Percentiles rank a stretch among this genome's conserved stretches.
phyloP scores from a whole-genome alignment of 73 alveolate genomes.

The Stentor roeselii region DNA sequence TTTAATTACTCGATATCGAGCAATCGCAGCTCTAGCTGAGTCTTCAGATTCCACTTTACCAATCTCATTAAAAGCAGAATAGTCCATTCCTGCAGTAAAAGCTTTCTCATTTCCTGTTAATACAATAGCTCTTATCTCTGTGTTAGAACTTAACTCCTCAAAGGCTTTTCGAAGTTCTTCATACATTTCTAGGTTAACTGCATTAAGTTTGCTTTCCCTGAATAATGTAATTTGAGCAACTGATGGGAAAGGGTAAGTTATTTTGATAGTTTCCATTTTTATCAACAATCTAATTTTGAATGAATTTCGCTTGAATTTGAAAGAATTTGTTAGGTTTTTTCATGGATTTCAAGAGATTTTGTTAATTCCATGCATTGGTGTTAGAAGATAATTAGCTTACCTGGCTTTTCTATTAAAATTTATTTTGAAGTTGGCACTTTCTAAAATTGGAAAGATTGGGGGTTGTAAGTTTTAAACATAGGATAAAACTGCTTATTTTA shows the following conservation, averaged over 20 bases:
- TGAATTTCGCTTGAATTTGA: too few relatives aligned
- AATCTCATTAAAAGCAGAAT: slow-evolving; percentile 1
- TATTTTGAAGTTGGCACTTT: too few relatives aligned
- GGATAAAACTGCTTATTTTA: too few relatives aligned
- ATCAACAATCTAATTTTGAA: too few relatives aligned
- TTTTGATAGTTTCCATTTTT: slow-evolving; percentile 25
- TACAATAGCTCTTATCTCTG: slow-evolving; percentile 56
- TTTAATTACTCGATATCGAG: not conserved
- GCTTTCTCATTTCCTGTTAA: slow-evolving; percentile 62
- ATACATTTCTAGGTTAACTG: slow-evolving; percentile 47
- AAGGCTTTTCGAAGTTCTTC: slow-evolving; percentile 38
- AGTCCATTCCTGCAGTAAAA: slow-evolving; percentile 74
- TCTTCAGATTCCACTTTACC: not conserved
- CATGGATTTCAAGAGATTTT: too few relatives aligned
- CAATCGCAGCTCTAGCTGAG: slow-evolving; percentile 10
- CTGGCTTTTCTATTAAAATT: too few relatives aligned
- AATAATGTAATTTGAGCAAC: slow-evolving; percentile 44
- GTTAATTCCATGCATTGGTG: too few relatives aligned
- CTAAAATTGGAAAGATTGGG: too few relatives aligned
- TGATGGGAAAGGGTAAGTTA: slow-evolving; percentile 23
- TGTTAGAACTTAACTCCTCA: slow-evolving; percentile 22
- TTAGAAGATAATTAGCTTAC: too few relatives aligned
- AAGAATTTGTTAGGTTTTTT: too few relatives aligned
- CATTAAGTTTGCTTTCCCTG: slow-evolving; percentile 47
- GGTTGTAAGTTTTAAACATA: too few relatives aligned